Conservation (phyloP, 169 alveolate species). For the Toxoplasma gondii region DNA sequence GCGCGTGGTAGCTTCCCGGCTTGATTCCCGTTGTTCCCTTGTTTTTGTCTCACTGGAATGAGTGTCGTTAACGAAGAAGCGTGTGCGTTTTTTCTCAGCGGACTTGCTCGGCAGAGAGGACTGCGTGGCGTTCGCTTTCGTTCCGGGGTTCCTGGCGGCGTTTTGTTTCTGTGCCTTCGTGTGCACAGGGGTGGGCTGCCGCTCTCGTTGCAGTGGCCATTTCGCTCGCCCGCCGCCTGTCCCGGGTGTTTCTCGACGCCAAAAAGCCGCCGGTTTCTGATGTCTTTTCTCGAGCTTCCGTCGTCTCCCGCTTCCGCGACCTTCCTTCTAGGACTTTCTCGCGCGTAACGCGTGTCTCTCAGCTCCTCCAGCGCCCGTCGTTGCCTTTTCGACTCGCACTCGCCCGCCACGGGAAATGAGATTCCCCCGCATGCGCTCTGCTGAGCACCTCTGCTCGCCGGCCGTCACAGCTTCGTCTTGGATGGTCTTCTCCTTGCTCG, state of each 20-base stretch:
- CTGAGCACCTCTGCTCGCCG: neutral
- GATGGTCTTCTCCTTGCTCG: neutral
- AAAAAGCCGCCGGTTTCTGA: no score
- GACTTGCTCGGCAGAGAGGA: neutral
- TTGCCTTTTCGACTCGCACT: neutral
- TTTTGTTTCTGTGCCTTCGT: neutral
- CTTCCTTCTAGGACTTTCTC: neutral
- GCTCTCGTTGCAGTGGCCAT: neutral
- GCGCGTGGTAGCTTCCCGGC: neutral
- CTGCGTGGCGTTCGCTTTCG: neutral
- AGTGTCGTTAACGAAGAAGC: neutral
- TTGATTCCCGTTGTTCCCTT: neutral
- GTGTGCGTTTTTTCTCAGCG: neutral
- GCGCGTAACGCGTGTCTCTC: neutral
- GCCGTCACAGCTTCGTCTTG: neutral
- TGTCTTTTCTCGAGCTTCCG: neutral
- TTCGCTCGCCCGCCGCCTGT: neutral
- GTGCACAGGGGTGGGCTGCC: neutral
- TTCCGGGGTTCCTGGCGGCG: neutral
- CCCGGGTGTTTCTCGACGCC: no score
- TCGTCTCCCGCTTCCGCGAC: neutral
- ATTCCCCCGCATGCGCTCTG: neutral
- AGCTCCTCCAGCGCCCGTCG: neutral
- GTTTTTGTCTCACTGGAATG: neutral
- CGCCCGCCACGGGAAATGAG: neutral